A percentile compares a stretch with the other conserved stretches of the same genome.
phyloP scores from a whole-genome alignment of 2,329 filamentous ascomycete species.

The Cladophialophora chaetospira region DNA sequence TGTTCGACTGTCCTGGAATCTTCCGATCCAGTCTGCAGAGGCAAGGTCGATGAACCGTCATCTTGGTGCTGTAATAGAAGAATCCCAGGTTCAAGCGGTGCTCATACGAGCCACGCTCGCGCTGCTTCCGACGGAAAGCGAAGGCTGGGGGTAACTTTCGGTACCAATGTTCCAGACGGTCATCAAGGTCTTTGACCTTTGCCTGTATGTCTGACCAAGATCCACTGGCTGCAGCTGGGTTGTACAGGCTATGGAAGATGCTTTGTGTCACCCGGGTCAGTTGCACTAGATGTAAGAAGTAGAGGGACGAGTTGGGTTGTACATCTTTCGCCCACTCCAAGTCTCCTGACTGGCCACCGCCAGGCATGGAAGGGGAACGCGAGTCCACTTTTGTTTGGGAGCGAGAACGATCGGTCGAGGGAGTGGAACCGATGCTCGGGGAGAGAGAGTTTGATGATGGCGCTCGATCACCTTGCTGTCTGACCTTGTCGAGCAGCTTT shows the following conservation, averaged over 20 bases:
- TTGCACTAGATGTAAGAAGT: slow-evolving; percentile 45
- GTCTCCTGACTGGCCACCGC: slow-evolving; percentile 11
- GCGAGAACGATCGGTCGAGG: slow-evolving; percentile 25
- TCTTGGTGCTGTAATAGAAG: slow-evolving; percentile 47
- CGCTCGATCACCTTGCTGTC: slow-evolving; percentile 37
- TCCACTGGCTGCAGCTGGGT: slow-evolving; percentile 40
- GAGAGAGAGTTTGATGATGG: slow-evolving; percentile 32
- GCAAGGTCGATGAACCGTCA: slow-evolving; percentile 49
- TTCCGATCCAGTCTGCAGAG: slow-evolving; percentile 48
- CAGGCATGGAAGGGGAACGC: slow-evolving; percentile 27
- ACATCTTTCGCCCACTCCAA: slow-evolving; percentile 36
- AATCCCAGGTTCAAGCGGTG: slow-evolving; percentile 46
- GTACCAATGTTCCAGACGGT: slow-evolving; percentile 43
- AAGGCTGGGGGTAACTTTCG: slow-evolving; percentile 42
- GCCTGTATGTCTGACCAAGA: slow-evolving; percentile 43
- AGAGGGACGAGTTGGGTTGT: slow-evolving; percentile 42
- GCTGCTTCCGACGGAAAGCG: slow-evolving; percentile 38
- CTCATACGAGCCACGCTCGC: slow-evolving; percentile 37
- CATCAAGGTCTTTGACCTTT: slow-evolving; percentile 40
- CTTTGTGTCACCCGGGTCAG: slow-evolving; percentile 41
- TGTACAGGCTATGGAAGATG: slow-evolving; percentile 43
- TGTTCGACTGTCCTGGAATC: slow-evolving; percentile 34
- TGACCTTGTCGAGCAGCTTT: slow-evolving; percentile 40
- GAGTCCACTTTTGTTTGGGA: slow-evolving; percentile 26
- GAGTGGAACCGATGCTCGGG: slow-evolving; percentile 18